Base-by-base conservation (phyloP, 2,329 filamentous ascomycete species). In the Fusarium domesticum region DNA sequence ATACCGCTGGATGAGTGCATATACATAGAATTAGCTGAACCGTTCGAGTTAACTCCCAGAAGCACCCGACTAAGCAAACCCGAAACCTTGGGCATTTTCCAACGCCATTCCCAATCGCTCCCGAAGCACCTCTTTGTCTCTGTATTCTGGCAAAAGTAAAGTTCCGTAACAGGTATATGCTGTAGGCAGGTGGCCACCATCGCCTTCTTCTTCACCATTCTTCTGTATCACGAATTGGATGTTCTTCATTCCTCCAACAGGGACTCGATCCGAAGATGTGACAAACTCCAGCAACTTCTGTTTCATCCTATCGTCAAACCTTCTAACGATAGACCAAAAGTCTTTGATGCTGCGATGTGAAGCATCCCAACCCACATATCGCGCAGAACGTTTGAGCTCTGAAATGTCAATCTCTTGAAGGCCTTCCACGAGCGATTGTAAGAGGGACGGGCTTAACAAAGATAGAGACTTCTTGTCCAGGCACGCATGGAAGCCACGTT, bases 91-190 rank as follows among this genome's bases (percentile, higher is more conserved):
- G 6, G 86, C 83, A 67, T 96, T 93, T 68, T 92, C 82, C 61
- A 98, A 73, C 40, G 93, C 93, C 75, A 95, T 83, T n/a, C 74
- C 76, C 60, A 98, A 68, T 60, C 91, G 88, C 68, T 84, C 76
- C 63, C 76, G 76, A 61, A 98, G 64, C 28, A 87, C 80, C 47
- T 86, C 82, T 61, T 75, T 80, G 31, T 80, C 80, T 42, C 71
- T 76, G 65, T 97, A 98, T 67, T 91, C 84, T 1, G 93, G 93
- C 49, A 98, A 66, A 53, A 95, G 70, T 35, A 98, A 69, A 37
- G 87, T 91, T 2, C 92, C 89, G 69, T 96, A 97, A 67, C 93
- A 98, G 0, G 93, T 98, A 60, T 90, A 85, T 49, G 89, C 92
- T 5, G 87, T 95, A 4, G 93, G 93, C 57, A 98, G 60, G 51